These are phyloP conservation scores for Sechiopsis laciniata DNA, from an alignment of 306 rosid genomes.

Conservation along the genomic window DNA sequence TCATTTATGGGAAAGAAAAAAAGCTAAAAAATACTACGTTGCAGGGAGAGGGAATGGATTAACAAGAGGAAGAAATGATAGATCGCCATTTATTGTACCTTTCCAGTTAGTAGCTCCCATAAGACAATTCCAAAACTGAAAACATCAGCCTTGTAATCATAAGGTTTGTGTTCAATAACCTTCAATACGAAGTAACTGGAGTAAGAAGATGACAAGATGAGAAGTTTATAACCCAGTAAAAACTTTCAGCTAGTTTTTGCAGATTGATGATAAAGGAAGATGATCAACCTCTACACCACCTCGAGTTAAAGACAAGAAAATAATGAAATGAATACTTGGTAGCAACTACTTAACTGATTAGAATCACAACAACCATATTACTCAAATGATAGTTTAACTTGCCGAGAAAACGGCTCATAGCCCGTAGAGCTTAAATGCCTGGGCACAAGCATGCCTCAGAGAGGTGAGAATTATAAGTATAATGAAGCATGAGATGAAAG, in stretches of 20 bases:
- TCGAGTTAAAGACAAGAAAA: background rate
- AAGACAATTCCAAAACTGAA: conserved; percentile 89
- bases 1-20: background rate
- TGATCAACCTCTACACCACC: background rate
- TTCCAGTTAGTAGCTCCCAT: conserved; percentile 92
- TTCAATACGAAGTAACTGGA: conserved; percentile 57
- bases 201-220: conserved; percentile 33
- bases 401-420: background rate
- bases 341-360: background rate
- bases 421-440: background rate
- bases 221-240: conserved; percentile 10
- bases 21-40: background rate
- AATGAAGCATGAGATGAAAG: background rate
- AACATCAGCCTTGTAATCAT: conserved; percentile 97
- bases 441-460: conserved; percentile 4
- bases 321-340: background rate
- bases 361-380: background rate
- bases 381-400: background rate
- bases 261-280: background rate
- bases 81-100: conserved; percentile 44
- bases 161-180: conserved; percentile 95
- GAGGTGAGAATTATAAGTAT: background rate
- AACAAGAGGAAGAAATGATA: background rate
- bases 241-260: conserved; percentile 1
- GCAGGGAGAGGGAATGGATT: background rate